Base-by-base conservation (phyloP, 208 protist genomes). In the Crithidia bombi region DNA sequence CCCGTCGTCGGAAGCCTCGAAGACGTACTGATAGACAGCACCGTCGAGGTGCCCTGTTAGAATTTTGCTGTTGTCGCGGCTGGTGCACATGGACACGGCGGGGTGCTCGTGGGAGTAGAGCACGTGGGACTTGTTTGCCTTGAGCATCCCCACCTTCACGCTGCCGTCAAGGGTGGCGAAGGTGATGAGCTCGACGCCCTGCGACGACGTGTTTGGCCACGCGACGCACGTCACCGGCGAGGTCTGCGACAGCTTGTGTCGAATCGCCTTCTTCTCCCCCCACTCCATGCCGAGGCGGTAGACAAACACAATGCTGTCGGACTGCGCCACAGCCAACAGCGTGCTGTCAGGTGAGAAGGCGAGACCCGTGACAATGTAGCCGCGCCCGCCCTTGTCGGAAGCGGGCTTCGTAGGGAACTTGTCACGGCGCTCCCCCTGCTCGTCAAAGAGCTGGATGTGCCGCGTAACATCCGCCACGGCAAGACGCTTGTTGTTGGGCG, bases 211-310 rank as follows among this genome's bases (percentile, higher is more conserved):
- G 62, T 87, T 91, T 3, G 97, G 97, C 97, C 98, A 99, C 49
- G 75, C 85, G 15, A 98, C 70, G 63, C 87, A 97, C 7, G 96
- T 98, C 19, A 98, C 95, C 21, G 94, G 47, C 21, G 69, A 86
- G 28, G 73, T 89, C 68, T 96, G 88, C 25, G 86, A 85, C 64
- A 98, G 99, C 74, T 99, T 99, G 89, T 98, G 98, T 82, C 96
- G 98, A 65, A 99, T 99, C 4, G 90, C 84, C 78, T 99, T 99
- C 74, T 98, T 98, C 44, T 98, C 97, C 35, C 94, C 97, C 98
- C 98, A 99, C 56, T 98, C 96, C 41, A 87, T 57, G 21, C 98
- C 98, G 21, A 99, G 84, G 28, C 97, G 96, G 86, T 99, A 99
- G 39, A 99, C 92, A 49, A 95, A 98, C 23, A 99, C 92, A 54